Evolutionary conservation across 1,284 basidiomycete species (phyloP).

Genomic region (Anthracocystis setariae): DNA sequence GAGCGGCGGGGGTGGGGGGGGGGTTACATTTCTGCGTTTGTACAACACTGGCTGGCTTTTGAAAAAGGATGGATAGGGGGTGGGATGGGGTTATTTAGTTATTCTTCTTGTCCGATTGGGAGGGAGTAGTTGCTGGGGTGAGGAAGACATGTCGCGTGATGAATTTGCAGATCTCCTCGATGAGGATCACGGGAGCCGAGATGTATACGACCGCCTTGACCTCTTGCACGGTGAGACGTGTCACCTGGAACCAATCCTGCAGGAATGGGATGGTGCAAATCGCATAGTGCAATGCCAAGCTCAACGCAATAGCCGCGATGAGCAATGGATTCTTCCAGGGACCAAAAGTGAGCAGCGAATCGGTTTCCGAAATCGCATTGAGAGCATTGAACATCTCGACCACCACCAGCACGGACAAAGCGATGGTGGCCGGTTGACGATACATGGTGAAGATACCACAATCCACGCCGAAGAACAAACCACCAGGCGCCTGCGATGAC

Average conservation of each 20-base stretch:
- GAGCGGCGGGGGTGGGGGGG: too few relatives aligned
- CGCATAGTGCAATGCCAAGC: conserved; percentile 90
- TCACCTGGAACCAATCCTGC: conserved; percentile 78
- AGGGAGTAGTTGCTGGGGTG: background rate
- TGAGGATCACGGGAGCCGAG: conserved; percentile 85
- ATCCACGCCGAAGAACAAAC: conserved; percentile 84
- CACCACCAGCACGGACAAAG: conserved; percentile 88
- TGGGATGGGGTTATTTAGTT: background rate
- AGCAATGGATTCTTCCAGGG: conserved; percentile 94
- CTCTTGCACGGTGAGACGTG: conserved; percentile 87
- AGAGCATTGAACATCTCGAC: conserved; percentile 99
- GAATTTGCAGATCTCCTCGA: conserved; percentile 76
- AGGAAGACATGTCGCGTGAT: conserved; percentile 20
- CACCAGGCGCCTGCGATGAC: conserved; percentile 6
- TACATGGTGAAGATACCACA: conserved; percentile 91
- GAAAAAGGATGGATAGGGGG: too few relatives aligned
- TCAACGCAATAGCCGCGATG: conserved; percentile 75
- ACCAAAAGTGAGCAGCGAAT: conserved; percentile 86
- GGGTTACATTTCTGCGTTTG: too few relatives aligned
- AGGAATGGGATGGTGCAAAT: conserved; percentile 77
- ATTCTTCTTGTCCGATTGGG: conserved; percentile 20
- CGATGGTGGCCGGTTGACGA: conserved; percentile 88
- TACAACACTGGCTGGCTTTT: too few relatives aligned
- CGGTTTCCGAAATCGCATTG: conserved; percentile 98
- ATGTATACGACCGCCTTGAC: conserved; percentile 94